Conservation (phyloP, 179 eudicot genomes). For the Silene coronaria region DNA sequence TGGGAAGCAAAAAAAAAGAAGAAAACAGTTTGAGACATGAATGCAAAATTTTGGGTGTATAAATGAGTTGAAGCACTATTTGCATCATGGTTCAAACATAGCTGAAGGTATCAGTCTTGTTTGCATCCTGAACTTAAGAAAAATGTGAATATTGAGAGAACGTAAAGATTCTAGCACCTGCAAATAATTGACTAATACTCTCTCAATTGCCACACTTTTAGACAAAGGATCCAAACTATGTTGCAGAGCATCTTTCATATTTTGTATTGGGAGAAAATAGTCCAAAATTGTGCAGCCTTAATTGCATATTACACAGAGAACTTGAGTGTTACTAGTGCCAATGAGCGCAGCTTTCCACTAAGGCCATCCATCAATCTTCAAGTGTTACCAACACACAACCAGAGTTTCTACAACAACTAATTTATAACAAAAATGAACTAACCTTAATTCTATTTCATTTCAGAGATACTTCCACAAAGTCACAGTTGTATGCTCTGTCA, state of each 20-base stretch:
- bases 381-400: background rate
- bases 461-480: background rate
- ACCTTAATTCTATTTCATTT: background rate
- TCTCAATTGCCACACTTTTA: too few relatives aligned
- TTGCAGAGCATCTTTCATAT: background rate
- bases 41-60: background rate
- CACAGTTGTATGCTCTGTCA: background rate
- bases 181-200: too few relatives aligned
- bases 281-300: background rate
- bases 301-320: background rate
- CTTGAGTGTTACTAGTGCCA: background rate
- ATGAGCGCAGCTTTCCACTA: background rate
- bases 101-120: too few relatives aligned
- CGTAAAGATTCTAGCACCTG: too few relatives aligned
- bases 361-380: background rate
- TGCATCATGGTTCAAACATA: too few relatives aligned
- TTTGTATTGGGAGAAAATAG: background rate
- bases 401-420: background rate
- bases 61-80: background rate
- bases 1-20: background rate
- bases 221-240: background rate
- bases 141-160: too few relatives aligned
- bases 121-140: too few relatives aligned
- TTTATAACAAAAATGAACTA: conserved; percentile 1
- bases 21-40: background rate